Conservation (phyloP, 169 alveolate genomes). For the Cryptosporidium xiaoi region DNA sequence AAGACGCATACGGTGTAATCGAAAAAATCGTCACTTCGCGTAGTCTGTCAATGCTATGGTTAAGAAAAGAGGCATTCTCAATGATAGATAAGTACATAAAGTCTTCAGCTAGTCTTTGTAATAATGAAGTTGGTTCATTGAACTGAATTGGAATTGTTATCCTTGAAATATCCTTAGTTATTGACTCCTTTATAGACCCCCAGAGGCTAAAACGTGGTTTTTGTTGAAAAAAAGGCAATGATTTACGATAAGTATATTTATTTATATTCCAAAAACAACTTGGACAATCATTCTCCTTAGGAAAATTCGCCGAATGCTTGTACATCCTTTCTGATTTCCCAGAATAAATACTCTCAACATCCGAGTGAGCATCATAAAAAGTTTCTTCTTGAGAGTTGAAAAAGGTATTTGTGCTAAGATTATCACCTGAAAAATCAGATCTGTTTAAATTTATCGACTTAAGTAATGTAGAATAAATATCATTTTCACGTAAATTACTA, state of each 20-base stretch:
- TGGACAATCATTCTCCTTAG: slow-evolving; percentile 22
- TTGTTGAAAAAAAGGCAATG: slow-evolving; percentile 40
- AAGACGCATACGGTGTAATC: slow-evolving; percentile 89
- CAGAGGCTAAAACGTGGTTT: slow-evolving; percentile 82
- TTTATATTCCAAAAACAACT: slow-evolving; percentile 55
- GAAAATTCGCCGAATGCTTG: background rate
- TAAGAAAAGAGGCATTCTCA: slow-evolving; percentile 68
- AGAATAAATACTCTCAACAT: slow-evolving; percentile 20
- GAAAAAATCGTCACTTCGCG: slow-evolving; percentile 88
- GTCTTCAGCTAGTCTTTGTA: slow-evolving; percentile 94
- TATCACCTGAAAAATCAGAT: background rate
- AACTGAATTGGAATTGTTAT: slow-evolving; percentile 95
- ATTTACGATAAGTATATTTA: slow-evolving; percentile 31
- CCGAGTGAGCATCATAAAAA: slow-evolving; percentile 63
- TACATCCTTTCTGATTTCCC: background rate
- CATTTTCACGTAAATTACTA: slow-evolving; percentile 18
- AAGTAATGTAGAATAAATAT: slow-evolving; percentile 39
- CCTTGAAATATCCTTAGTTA: slow-evolving; percentile 95
- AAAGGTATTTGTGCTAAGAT: background rate
- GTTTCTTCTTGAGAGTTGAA: slow-evolving; percentile 20
- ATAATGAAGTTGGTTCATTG: slow-evolving; percentile 95
- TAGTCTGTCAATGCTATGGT: slow-evolving; percentile 82
- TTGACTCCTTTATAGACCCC: slow-evolving; percentile 94
- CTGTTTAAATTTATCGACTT: slow-evolving; percentile 1
- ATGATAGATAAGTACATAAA: slow-evolving; percentile 90